A percentile compares a stretch with the other conserved stretches of the same genome.
Evolutionary conservation across 164 flowering plant species (phyloP).

Genomic region (Brasenia schreberi): DNA sequence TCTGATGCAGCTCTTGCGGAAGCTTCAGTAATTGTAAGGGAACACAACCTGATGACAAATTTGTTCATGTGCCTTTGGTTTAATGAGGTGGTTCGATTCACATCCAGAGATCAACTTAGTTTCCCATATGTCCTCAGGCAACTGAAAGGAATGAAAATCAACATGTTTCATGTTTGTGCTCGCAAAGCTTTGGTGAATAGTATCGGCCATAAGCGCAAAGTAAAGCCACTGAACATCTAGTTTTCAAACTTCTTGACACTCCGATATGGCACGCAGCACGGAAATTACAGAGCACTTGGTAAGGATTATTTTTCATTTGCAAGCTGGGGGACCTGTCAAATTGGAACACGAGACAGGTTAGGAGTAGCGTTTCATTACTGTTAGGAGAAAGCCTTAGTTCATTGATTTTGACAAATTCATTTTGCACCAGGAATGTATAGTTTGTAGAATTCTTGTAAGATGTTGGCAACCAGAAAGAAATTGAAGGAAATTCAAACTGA

Average conservation of each 20-base stretch:
- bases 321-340: too few relatives aligned
- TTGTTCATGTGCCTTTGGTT: slow-evolving; percentile 95
- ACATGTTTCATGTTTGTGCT: slow-evolving; percentile 86
- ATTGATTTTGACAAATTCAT: too few relatives aligned
- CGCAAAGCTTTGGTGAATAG: slow-evolving; percentile 94
- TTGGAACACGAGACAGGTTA: too few relatives aligned
- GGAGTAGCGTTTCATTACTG: too few relatives aligned
- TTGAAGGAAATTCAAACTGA: too few relatives aligned
- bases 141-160: slow-evolving; percentile 44
- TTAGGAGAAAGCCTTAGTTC: too few relatives aligned
- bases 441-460: too few relatives aligned
- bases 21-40: slow-evolving; percentile 86
- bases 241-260: background rate
- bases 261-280: too few relatives aligned
- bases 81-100: slow-evolving; percentile 90
- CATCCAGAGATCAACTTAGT: slow-evolving; percentile 93
- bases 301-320: too few relatives aligned
- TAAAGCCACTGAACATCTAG: slow-evolving; percentile 49
- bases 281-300: too few relatives aligned
- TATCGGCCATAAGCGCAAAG: slow-evolving; percentile 88
- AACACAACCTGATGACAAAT: slow-evolving; percentile 70
- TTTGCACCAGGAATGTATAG: too few relatives aligned
- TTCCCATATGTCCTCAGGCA: slow-evolving; percentile 88
- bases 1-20: slow-evolving; percentile 75
- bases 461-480: too few relatives aligned